phyloP scores from a whole-genome alignment of 345 rosid species.

The Pistacia vera region DNA sequence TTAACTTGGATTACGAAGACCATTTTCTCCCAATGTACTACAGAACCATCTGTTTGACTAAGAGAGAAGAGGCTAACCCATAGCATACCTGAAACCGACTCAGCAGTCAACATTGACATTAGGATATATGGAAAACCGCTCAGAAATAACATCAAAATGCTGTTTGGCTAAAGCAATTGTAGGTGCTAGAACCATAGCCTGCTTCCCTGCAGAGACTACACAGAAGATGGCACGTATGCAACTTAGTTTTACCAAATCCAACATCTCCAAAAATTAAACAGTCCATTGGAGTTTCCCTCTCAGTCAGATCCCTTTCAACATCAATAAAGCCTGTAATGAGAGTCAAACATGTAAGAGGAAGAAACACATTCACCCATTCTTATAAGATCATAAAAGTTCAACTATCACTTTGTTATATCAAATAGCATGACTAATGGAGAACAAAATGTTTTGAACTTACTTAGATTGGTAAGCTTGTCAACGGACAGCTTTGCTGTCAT shows the following conservation, averaged over 20 bases:
- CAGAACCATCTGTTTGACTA: conserved; percentile 1
- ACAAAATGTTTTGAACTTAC: neutral
- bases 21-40: neutral
- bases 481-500: too few relatives aligned
- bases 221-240: conserved; percentile 91
- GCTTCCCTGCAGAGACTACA: conserved; percentile 87
- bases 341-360: conserved; percentile 27
- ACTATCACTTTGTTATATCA: neutral
- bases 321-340: conserved; percentile 80
- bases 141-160: conserved; percentile 85
- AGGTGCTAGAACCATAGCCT: conserved; percentile 97
- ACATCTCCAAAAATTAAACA: conserved; percentile 95
- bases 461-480: neutral
- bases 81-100: conserved; percentile 89
- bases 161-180: conserved; percentile 94
- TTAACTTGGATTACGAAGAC: neutral
- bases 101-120: conserved; percentile 72
- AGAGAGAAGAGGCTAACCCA: conserved; percentile 7
- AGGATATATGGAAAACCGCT: conserved; percentile 68
- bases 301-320: conserved; percentile 88
- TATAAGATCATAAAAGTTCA: neutral
- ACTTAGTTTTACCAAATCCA: conserved; percentile 99
- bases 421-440: neutral
- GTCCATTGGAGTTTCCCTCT: conserved; percentile 97
- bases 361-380: conserved; percentile 3